phyloP scores from a whole-genome alignment of 345 rosid species.

The Linum usitatissimum region DNA sequence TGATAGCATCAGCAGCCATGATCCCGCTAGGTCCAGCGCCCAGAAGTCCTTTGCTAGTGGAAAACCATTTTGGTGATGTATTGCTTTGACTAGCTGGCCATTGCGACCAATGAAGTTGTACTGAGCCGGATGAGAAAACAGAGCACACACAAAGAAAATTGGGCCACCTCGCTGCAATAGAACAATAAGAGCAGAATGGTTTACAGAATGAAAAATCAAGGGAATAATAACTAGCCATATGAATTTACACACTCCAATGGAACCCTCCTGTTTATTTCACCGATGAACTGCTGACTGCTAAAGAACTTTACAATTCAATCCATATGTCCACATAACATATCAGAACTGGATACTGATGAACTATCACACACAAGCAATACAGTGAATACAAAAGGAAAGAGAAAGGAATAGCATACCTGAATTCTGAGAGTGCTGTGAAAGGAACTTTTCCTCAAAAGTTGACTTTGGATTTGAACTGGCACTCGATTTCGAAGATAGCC shows the following conservation, averaged over 20 bases:
- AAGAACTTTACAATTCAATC: background rate
- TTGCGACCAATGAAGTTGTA: slow-evolving; percentile 97
- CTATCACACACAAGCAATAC: background rate
- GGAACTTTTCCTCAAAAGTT: slow-evolving; percentile 89
- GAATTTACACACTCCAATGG: no score
- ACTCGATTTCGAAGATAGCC: slow-evolving; percentile 91
- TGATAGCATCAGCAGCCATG: slow-evolving; percentile 99
- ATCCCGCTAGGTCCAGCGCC: slow-evolving; percentile 99
- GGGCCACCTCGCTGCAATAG: slow-evolving; percentile 94
- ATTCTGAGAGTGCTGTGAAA: slow-evolving; percentile 82
- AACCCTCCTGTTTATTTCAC: background rate
- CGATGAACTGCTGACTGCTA: background rate
- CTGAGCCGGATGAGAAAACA: slow-evolving; percentile 94
- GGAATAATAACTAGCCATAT: no score
- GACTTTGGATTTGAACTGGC: slow-evolving; percentile 48
- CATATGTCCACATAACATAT: background rate
- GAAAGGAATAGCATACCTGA: slow-evolving; percentile 48
- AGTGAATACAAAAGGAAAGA: background rate
- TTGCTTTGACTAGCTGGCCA: slow-evolving; percentile 80
- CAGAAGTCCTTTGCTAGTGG: slow-evolving; percentile 92
- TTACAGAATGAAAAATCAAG: no score
- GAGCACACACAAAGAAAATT: slow-evolving; percentile 96
- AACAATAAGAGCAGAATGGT: background rate
- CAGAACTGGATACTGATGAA: background rate
- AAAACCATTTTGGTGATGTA: slow-evolving; percentile 71